Evolutionary conservation across 129 eudicot genomes (phyloP).

Genomic region (Chrysanthemum seticuspe): DNA sequence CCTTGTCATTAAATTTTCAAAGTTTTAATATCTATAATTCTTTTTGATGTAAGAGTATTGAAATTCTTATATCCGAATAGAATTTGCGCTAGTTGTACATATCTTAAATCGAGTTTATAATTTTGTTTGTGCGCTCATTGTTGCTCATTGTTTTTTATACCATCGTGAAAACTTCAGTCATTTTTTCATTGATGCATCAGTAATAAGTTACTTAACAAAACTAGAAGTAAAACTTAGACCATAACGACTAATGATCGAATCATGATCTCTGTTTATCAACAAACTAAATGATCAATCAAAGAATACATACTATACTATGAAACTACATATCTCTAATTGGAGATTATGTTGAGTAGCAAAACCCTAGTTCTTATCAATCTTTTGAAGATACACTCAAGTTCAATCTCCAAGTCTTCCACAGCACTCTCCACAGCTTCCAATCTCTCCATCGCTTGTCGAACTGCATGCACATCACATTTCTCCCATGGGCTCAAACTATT

Average conservation of each 20-base stretch:
- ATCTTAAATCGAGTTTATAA: no score
- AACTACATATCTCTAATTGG: constrained; percentile 33
- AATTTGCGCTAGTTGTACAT: no score
- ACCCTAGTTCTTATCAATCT: constrained; percentile 83
- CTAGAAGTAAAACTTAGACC: background rate
- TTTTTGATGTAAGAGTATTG: no score
- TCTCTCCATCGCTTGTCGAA: constrained; percentile 45
- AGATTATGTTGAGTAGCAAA: constrained; percentile 73
- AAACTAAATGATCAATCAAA: background rate
- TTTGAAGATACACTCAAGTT: constrained; percentile 65
- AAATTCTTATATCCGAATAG: no score
- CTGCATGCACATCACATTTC: constrained; percentile 46
- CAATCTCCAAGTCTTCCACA: constrained; percentile 72
- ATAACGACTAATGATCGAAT: no score
- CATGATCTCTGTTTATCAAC: background rate
- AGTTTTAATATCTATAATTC: no score
- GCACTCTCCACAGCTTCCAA: constrained; percentile 67
- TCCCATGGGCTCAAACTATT: constrained; percentile 70
- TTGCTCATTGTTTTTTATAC: no score
- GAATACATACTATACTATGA: background rate
- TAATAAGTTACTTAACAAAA: no score
- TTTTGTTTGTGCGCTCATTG: no score
- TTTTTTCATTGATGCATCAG: no score
- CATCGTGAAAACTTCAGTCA: no score
- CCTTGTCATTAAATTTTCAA: no score